These are phyloP conservation scores for Triglochin maritima DNA, from an alignment of 106 monocot genomes.

Conservation along the genomic window DNA sequence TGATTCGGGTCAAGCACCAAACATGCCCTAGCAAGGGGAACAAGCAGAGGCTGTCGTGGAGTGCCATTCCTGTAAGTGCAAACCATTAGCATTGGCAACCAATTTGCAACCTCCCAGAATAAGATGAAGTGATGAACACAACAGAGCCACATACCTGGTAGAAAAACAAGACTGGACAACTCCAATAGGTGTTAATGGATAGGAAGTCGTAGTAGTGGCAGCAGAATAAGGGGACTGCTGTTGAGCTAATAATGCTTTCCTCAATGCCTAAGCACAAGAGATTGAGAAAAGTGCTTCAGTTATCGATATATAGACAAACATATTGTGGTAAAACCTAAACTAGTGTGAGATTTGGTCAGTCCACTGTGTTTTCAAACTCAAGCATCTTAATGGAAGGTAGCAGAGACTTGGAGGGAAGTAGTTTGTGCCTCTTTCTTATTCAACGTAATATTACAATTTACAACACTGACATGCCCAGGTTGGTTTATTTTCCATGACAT, in stretches of 20 bases:
- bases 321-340: too few relatives aligned
- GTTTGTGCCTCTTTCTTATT: too few relatives aligned
- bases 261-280: slow-evolving; percentile 32
- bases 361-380: too few relatives aligned
- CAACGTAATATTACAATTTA: too few relatives aligned
- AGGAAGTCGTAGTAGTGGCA: slow-evolving; percentile 8
- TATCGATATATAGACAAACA: too few relatives aligned
- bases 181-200: slow-evolving; percentile 76
- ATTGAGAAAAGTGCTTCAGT: neutral
- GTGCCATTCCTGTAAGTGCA: slow-evolving; percentile 74
- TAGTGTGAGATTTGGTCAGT: too few relatives aligned
- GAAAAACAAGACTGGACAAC: slow-evolving; percentile 73
- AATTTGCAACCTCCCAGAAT: neutral
- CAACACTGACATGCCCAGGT: too few relatives aligned
- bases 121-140: neutral
- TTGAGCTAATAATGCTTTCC: slow-evolving; percentile 42
- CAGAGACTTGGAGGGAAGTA: too few relatives aligned
- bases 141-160: slow-evolving; percentile 42
- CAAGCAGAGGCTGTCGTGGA: slow-evolving; percentile 86
- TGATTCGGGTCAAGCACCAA: slow-evolving; percentile 51
- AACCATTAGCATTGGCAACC: too few relatives aligned
- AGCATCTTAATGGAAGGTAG: too few relatives aligned
- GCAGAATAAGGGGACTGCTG: slow-evolving; percentile 9
- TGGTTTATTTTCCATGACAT: too few relatives aligned
- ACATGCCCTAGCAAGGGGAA: slow-evolving; percentile 79